Evolutionary conservation across 2,329 filamentous ascomycete genomes (phyloP).

Genomic region (Alternaria triticimaculans): DNA sequence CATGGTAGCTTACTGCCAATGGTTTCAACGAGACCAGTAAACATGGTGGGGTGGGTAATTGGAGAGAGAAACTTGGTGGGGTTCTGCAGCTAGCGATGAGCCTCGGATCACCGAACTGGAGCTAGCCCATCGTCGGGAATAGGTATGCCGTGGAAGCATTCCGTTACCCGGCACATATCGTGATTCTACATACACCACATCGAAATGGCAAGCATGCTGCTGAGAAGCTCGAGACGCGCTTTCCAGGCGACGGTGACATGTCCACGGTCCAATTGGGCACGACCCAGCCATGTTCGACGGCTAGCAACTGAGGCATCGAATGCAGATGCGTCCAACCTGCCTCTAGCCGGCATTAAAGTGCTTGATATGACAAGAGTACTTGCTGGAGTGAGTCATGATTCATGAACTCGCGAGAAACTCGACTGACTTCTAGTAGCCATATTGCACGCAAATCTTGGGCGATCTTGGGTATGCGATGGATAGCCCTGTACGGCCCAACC

Average conservation of each 20-base stretch:
- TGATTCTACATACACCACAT: background rate
- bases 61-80: slow-evolving; percentile 24
- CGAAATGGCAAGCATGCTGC: slow-evolving; percentile 21
- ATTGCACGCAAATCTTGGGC: slow-evolving; percentile 95
- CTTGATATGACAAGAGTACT: slow-evolving; percentile 97
- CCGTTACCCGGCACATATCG: background rate
- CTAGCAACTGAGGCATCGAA: slow-evolving; percentile 52
- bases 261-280: slow-evolving; percentile 17
- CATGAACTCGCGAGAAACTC: background rate
- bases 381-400: slow-evolving; percentile 73
- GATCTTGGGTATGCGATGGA: slow-evolving; percentile 79
- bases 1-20: slow-evolving; percentile 75
- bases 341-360: slow-evolving; percentile 84
- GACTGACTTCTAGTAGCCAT: slow-evolving; percentile 68
- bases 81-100: slow-evolving; percentile 21
- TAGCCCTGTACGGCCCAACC: slow-evolving; percentile 43
- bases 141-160: slow-evolving; percentile 10
- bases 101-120: slow-evolving; percentile 25
- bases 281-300: slow-evolving; percentile 32
- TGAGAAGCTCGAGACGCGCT: slow-evolving; percentile 23
- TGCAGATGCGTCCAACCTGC: slow-evolving; percentile 60
- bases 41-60: slow-evolving; percentile 66
- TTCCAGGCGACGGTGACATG: slow-evolving; percentile 7
- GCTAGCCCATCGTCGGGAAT: slow-evolving; percentile 18
- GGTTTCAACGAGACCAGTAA: slow-evolving; percentile 72